These are phyloP conservation scores for Candida yuanshanica DNA, from an alignment of 805 yeast genomes.

Conservation along the genomic window DNA sequence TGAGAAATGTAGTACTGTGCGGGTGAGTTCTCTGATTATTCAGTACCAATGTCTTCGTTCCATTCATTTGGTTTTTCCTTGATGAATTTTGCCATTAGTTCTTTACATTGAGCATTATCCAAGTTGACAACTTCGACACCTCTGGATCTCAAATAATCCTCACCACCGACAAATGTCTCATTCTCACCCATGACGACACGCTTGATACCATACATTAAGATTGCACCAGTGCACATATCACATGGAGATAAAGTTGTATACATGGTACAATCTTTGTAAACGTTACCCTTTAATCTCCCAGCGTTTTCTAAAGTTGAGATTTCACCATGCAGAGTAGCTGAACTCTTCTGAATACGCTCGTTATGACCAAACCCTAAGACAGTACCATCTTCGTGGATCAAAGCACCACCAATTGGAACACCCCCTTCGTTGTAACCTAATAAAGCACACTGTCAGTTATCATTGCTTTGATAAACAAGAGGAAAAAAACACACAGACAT, in stretches of 20 bases:
- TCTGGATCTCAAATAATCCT: constrained; percentile 56
- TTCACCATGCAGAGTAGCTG: constrained; percentile 89
- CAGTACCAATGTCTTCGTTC: constrained; percentile 72
- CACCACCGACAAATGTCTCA: constrained; percentile 77
- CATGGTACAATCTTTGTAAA: constrained; percentile 76
- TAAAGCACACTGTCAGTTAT: neutral
- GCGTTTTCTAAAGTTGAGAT: constrained; percentile 85
- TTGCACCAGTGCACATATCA: constrained; percentile 93
- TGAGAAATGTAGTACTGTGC: too few relatives aligned
- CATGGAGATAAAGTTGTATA: constrained; percentile 93
- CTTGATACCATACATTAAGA: constrained; percentile 79
- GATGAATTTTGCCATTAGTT: constrained; percentile 74
- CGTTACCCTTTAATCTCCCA: constrained; percentile 77
- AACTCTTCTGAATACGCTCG: constrained; percentile 76
- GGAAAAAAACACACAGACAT: constrained; percentile 3
- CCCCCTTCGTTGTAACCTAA: constrained; percentile 40
- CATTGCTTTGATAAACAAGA: neutral
- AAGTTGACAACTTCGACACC: constrained; percentile 71
- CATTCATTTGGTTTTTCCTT: constrained; percentile 71
- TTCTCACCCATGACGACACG: constrained; percentile 90
- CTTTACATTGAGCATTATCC: constrained; percentile 55
- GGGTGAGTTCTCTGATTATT: too few relatives aligned
- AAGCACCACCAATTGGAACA: constrained; percentile 50
- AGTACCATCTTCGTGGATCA: constrained; percentile 69
- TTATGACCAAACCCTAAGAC: constrained; percentile 89